Percentiles rank a stretch among this genome's conserved stretches.
Conservation (phyloP, 495 filamentous ascomycete species). For the Elaphomyces granulatus region DNA sequence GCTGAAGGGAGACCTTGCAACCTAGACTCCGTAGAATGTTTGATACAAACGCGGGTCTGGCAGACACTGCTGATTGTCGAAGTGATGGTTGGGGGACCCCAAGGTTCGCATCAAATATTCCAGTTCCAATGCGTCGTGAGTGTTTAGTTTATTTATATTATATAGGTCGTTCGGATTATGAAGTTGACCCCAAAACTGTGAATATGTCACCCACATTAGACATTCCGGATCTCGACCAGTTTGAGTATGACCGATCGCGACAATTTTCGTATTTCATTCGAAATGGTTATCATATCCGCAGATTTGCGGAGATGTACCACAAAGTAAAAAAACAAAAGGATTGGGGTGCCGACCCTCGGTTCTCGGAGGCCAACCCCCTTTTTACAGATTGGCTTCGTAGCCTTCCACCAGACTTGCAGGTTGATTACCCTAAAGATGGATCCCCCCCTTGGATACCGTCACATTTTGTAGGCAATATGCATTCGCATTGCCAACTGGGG, state of each 20-base stretch:
- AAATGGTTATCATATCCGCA: constrained; percentile 62
- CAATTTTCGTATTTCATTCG: constrained; percentile 71
- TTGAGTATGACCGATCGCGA: constrained; percentile 62
- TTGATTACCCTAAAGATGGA: constrained; percentile 65
- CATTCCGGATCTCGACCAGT: constrained; percentile 52
- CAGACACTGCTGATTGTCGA: constrained; percentile 78
- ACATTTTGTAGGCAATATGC: constrained; percentile 83
- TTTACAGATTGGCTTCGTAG: constrained; percentile 62
- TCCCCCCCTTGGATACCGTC: constrained; percentile 76
- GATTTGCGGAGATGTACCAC: constrained; percentile 59
- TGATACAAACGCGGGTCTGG: constrained; percentile 79
- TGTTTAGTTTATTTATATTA: constrained; percentile 15
- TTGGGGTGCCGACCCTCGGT: constrained; percentile 78
- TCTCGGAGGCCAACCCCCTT: constrained; percentile 60
- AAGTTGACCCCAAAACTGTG: constrained; percentile 59
- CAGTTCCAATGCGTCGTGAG: neutral
- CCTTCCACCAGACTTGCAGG: constrained; percentile 63
- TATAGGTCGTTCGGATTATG: constrained; percentile 68
- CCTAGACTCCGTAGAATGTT: constrained; percentile 55
- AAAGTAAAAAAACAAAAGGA: constrained; percentile 73
- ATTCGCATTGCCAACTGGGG: constrained; percentile 80
- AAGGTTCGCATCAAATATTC: constrained; percentile 41
- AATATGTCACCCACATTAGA: constrained; percentile 56
- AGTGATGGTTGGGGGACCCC: constrained; percentile 86
- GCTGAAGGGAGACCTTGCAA: constrained; percentile 54